Conservation (phyloP, 257 asterid genomes). For the Nicotiana knightiana region DNA sequence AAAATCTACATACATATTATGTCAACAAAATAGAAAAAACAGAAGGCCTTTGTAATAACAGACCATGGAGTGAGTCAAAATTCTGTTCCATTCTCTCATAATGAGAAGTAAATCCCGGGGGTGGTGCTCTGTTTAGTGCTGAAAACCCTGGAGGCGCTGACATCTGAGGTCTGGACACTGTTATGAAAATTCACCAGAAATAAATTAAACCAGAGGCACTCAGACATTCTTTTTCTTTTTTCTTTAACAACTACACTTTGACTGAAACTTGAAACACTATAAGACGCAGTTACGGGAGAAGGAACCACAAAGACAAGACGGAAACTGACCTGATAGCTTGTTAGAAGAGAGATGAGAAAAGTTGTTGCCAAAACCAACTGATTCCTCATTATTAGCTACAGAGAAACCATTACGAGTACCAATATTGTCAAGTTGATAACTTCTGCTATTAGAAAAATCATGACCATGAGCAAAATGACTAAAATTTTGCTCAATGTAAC, state of each 20-base stretch:
- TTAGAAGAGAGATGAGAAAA: conserved; percentile 43
- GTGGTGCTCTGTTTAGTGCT: conserved; percentile 65
- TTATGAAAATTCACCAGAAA: conserved; percentile 13
- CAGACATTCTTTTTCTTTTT: background rate
- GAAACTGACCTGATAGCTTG: conserved; percentile 54
- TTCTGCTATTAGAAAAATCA: conserved; percentile 38
- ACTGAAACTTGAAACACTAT: background rate
- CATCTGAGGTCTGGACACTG: conserved; percentile 80
- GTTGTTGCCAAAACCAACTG: conserved; percentile 37
- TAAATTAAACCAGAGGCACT: background rate
- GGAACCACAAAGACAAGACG: background rate
- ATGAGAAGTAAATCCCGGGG: conserved; percentile 79
- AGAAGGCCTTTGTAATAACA: conserved; percentile 17
- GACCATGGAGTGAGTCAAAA: conserved; percentile 47
- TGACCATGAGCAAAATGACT: conserved; percentile 33
- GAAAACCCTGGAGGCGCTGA: conserved; percentile 96
- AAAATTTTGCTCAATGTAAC: conserved; percentile 38
- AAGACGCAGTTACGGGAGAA: background rate
- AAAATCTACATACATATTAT: background rate
- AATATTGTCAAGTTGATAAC: conserved; percentile 40
- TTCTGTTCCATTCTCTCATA: conserved; percentile 53
- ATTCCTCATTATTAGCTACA: conserved; percentile 35
- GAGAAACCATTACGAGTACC: conserved; percentile 45
- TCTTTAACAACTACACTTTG: background rate
- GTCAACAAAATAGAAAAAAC: background rate